Evolutionary conservation across 2,329 filamentous ascomycete species (phyloP), one percentile per base, ranked within the genome.

Genomic region (Pseudomassariella vexata): DNA sequence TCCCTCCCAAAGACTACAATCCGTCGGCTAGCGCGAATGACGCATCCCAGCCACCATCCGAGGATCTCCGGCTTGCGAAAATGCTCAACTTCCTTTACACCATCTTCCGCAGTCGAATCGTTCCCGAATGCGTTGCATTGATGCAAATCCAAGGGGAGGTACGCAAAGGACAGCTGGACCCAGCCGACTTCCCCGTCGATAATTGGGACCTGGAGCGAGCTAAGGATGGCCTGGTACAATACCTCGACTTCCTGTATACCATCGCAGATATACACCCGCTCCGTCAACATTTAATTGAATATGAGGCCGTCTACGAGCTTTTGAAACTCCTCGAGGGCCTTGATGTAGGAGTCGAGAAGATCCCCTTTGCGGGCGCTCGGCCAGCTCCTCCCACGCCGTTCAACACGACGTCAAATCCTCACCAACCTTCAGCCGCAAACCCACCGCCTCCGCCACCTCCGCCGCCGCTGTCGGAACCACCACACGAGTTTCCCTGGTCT

Each of bases 121-220:
- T 95, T 5, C 90, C 90, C 1, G 89, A 95, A 52, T 95, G 88
- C 11, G 85, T 89, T 34, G 89, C 89, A n/a, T 68, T 95, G 22
- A 95, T 96, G 63, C 87, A 92, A 50, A 73, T 95, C 3, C 90
- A 96, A 62, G 85, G 86, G 11, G 84, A 95, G 52, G 94, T 95
- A 20, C 81, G 86, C 24, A 79, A 82, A 24, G 79, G 82, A 19
- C 71, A 79, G 35, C 78, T 82, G 11, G 76, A 90, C 38, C 79
- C 86, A 0, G 79, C 85, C 40, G 89, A 95, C 49, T 96, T 95
- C 48, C 90, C 90, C 0, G 79, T 95, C 2, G 94, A 96, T 48
- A 74, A 88, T 28, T 96, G 90, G 90, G 90, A 96, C 49, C 94
- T 96, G 83, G 90, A 96, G 55, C 79, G 90, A 10, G 90, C 94